These are phyloP conservation scores for Dactylonectria estremocensis DNA, from an alignment of 2,329 filamentous ascomycete genomes.

Conservation along the genomic window DNA sequence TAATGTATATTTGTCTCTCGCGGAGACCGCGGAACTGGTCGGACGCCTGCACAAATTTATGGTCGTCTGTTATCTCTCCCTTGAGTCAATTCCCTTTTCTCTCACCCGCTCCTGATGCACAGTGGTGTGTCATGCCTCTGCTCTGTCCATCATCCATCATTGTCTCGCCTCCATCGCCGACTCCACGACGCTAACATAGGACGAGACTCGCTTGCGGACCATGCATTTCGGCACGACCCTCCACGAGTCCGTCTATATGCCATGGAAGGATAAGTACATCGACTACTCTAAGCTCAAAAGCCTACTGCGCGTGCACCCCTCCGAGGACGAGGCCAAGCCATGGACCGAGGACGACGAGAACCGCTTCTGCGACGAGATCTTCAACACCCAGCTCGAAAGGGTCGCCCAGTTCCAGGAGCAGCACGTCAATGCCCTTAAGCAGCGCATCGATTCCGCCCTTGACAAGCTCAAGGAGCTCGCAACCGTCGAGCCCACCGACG, in stretches of 20 bases:
- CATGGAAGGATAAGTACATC: slow-evolving; percentile 95
- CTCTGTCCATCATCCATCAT: no score
- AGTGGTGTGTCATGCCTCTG: no score
- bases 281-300: slow-evolving; percentile 95
- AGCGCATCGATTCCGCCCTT: slow-evolving; percentile 69
- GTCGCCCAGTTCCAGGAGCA: slow-evolving; percentile 90
- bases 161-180: no score
- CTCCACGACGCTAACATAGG: no score
- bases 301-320: slow-evolving; percentile 83
- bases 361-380: slow-evolving; percentile 92
- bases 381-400: slow-evolving; percentile 96
- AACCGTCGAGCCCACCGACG: slow-evolving; percentile 57
- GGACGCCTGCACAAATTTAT: no score
- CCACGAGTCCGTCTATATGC: slow-evolving; percentile 82
- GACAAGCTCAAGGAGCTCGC: slow-evolving; percentile 86
- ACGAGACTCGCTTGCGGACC: slow-evolving; percentile 51
- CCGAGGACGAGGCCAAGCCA: slow-evolving; percentile 69
- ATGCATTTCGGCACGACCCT: slow-evolving; percentile 98
- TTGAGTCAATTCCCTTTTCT: no score
- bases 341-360: slow-evolving; percentile 98
- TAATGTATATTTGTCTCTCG: no score
- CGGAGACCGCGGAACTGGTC: no score
- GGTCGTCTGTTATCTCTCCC: no score
- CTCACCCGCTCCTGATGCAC: no score
- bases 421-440: slow-evolving; percentile 73